Conservation (phyloP, 768 basidiomycete genomes). For the Mycena rebaudengoi region DNA sequence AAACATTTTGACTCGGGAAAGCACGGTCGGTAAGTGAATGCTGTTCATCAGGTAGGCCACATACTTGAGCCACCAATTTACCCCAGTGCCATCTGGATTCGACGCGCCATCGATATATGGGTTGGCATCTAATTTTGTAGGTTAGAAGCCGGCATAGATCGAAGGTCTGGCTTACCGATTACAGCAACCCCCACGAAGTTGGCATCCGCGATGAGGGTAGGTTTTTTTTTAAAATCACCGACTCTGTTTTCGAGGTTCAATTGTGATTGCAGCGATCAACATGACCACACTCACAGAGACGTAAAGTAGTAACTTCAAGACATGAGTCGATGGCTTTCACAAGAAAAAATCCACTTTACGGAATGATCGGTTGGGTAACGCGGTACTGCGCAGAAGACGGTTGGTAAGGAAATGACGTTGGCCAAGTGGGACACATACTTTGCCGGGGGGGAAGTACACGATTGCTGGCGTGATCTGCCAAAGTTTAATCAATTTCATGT, state of each 20-base stretch:
- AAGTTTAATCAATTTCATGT: not conserved
- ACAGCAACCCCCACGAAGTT: constrained; percentile 42
- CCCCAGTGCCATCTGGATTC: no score
- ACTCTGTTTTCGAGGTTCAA: not conserved
- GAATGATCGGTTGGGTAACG: constrained; percentile 7
- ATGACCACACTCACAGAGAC: not conserved
- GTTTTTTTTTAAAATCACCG: constrained; percentile 3
- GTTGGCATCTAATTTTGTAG: not conserved
- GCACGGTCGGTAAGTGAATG: no score
- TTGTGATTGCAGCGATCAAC: not conserved
- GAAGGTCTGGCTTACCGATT: constrained; percentile 38
- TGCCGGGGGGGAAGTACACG: constrained; percentile 14
- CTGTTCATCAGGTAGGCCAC: no score
- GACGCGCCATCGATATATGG: no score
- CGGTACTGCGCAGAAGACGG: not conserved
- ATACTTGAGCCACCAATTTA: no score
- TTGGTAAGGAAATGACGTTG: not conserved
- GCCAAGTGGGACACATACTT: not conserved
- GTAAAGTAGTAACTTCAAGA: constrained; percentile 4
- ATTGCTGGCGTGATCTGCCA: constrained; percentile 11
- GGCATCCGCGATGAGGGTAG: constrained; percentile 27
- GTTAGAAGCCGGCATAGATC: no score
- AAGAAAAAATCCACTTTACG: not conserved
- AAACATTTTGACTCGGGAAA: no score
- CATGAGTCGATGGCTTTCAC: not conserved